Base-by-base conservation (phyloP, 441 rosid species). In the Breynia disticha region DNA sequence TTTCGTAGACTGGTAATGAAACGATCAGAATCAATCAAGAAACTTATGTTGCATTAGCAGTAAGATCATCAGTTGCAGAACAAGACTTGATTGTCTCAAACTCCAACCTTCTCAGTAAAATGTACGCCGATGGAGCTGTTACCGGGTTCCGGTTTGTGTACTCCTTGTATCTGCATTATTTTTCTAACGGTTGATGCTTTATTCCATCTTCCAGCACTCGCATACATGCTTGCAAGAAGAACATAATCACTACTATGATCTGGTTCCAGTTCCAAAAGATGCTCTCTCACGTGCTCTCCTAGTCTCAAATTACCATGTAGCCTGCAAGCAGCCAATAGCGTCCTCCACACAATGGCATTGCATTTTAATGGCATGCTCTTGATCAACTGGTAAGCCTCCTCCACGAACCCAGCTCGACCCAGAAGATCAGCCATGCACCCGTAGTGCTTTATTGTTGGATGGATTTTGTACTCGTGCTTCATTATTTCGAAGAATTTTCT, bases 61-160 rank as follows among this genome's bases (percentile, higher is more conserved):
- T 15, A 2, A 11, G 13, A 15, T 11, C 13, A 41, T 11, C 44
- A 11, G n/a, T 41, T 41, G 44, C n/a, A 41, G 9, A 41, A 1
- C 44, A 41, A 15, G 44, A 11, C 1, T 41, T 15, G n/a, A 41
- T 3, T 41, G 44, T 41, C n/a, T 41, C 44, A 41, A 41, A 41
- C 13, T 50, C 61, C 39, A 11, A 48, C 37, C 35, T 44, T 17
- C 9, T 18, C 8, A 13, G 42, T 49, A 0, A 51, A 7, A 21
- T 16, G 46, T 44, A 24, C 38, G 15, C 52, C 61, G 4, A 64
- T 38, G 19, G 35, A 57, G 64, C 75, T 60, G 50, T 67, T 68
- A 35, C 72, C 76, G 1, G 80, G 77, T 44, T 63, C 51, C 37
- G 68, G 69, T 50, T 55, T 66, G 53, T 55, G 44, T 55, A 66